Evolutionary conservation across 1,139 yeast species (phyloP), one percentile per base, ranked within the genome.

Genomic region (Hemisphaericaspora lyxosophila): DNA sequence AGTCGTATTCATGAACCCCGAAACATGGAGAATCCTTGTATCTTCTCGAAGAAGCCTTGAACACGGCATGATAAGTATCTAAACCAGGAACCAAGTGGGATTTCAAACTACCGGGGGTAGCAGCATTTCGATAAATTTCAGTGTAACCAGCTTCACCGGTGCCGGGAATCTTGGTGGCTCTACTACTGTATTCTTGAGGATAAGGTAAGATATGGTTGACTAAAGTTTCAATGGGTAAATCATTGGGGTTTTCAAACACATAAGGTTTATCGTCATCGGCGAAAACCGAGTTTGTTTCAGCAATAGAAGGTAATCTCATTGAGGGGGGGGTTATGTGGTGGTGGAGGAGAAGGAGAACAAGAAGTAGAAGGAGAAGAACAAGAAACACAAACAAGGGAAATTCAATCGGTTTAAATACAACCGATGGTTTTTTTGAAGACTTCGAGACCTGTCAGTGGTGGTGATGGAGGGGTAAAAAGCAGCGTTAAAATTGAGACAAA

Each of bases 111-210:
- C 45, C 45, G 13, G 63, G 57, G n/a, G 34, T 36, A 26, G 49
- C 50, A 19, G 56, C 55, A 45, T 64, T 67, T 31, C 74, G 48
- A 49, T 60, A 69, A 32, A 67, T 55, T 9, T 57, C 51, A 9
- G 70, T 61, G 41, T 43, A 61, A 1, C 70, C 73, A 1, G 46
- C 51, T 22, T 49, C 46, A 20, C 48, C 60, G 11, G 70, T 53
- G 2, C 67, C 68, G 1, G 62, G 58, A 14, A 67, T 41, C 4
- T 65, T 54, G 5, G 57, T 50, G 1, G 71, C 49, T 11, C 40
- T 29, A 22, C 45, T 36, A 32, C 41, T 35, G 4, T 39, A 35
- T 8, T 44, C 42, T 13, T 41, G 39, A 6, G 55, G 54, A 17
- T 63, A 47, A 4, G 73, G 73, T 25, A 65, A 42, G 34, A 43